These are phyloP conservation scores for Gaeumannomyces tritici DNA, from an alignment of 2,329 filamentous ascomycete species.

Conservation along the genomic window DNA sequence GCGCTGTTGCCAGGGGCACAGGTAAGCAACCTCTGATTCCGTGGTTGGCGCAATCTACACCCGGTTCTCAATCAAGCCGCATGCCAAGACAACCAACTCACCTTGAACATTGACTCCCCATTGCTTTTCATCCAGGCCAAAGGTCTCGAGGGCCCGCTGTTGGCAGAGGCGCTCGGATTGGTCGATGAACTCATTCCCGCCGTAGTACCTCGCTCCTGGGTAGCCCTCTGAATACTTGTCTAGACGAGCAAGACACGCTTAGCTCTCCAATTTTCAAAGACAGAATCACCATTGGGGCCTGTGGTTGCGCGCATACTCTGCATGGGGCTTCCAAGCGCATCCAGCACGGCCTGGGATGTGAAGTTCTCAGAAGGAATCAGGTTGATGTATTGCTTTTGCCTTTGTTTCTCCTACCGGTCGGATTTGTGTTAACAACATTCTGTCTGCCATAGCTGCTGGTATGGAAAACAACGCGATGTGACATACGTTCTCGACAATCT, in stretches of 20 bases:
- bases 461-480: background rate
- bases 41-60: background rate
- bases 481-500: conserved; percentile 80
- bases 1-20: conserved; percentile 37
- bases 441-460: background rate
- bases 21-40: background rate
- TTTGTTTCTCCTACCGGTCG: conserved; percentile 62
- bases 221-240: conserved; percentile 99
- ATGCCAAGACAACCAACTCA: conserved; percentile 33
- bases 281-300: background rate
- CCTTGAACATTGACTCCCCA: conserved; percentile 97
- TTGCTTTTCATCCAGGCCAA: conserved; percentile 70
- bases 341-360: conserved; percentile 83
- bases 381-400: conserved; percentile 98
- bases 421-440: background rate
- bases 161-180: conserved; percentile 84
- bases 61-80: background rate
- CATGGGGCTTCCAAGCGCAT: conserved; percentile 89
- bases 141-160: conserved; percentile 78
- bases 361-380: conserved; percentile 94
- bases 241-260: conserved; percentile 18
- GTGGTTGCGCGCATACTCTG: conserved; percentile 53
- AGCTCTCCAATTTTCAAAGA: background rate
- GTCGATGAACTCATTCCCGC: conserved; percentile 94
- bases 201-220: conserved; percentile 91